Evolutionary conservation across 23 red algal species (phyloP).

Genomic region (Agarophyton chilense): DNA sequence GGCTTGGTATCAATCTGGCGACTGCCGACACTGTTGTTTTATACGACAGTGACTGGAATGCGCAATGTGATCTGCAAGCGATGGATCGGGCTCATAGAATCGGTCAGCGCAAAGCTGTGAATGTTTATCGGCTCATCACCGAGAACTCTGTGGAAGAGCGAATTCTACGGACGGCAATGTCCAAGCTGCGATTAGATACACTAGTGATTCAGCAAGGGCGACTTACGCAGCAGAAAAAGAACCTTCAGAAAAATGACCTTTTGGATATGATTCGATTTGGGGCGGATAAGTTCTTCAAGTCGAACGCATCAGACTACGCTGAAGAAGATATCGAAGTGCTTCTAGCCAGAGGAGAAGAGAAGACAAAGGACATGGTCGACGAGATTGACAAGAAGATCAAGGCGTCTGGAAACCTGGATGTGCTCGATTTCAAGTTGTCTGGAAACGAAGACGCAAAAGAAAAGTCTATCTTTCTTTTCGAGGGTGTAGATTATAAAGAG

Average conservation of each 20-base stretch:
- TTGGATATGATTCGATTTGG: slow-evolving; percentile 99
- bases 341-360: slow-evolving; percentile 82
- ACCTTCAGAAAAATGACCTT: slow-evolving; percentile 88
- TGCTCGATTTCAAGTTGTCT: slow-evolving; percentile 72
- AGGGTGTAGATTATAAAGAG: slow-evolving; percentile 90
- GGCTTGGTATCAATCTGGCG: slow-evolving; percentile 98
- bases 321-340: slow-evolving; percentile 97
- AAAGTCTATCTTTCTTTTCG: slow-evolving; percentile 90
- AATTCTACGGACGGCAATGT: slow-evolving; percentile 91
- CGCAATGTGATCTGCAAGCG: slow-evolving; percentile 97
- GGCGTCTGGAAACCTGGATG: slow-evolving; percentile 65
- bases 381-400: slow-evolving; percentile 77
- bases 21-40: slow-evolving; percentile 97
- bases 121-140: slow-evolving; percentile 91
- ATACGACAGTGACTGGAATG: slow-evolving; percentile 99
- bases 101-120: slow-evolving; percentile 94
- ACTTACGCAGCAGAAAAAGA: slow-evolving; percentile 88
- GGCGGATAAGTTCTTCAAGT: slow-evolving; percentile 95
- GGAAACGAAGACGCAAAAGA: slow-evolving; percentile 32
- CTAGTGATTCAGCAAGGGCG: slow-evolving; percentile 98
- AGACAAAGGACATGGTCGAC: slow-evolving; percentile 88
- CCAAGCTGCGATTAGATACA: slow-evolving; percentile 94
- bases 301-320: slow-evolving; percentile 70
- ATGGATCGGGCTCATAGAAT: slow-evolving; percentile 99
- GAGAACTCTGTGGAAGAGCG: slow-evolving; percentile 95